Base-by-base conservation (phyloP, 2,329 filamentous ascomycete genomes). In the Phyllachora maydis region DNA sequence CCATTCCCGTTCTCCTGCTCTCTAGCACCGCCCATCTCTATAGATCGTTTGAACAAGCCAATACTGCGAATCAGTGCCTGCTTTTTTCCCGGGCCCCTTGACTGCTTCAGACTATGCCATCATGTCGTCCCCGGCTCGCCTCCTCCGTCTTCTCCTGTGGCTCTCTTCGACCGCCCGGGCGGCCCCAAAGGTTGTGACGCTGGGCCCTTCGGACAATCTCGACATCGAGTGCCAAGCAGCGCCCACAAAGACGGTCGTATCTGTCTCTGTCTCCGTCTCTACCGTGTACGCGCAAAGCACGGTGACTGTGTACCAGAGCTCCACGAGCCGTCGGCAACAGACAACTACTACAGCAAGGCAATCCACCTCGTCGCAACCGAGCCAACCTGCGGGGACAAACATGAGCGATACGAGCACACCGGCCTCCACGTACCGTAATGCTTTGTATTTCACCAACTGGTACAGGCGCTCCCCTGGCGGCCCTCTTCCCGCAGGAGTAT, bases 371-470 rank as follows among this genome's bases (percentile, higher is more conserved):
- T 7, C 11, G 16, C 16, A 18, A 18, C 7, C 16, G 16, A 18
- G n/a, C 21, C 28, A 26, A 14, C 26, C 20, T 18, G 14, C 16
- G 18, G 28, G 16, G 17, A 17, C 15, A 11, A 23, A 9, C 14
- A 22, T 16, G 11, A 12, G 27, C 3, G 28, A 22, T 6, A 19
- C 23, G 14, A 25, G 14, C 8, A 26, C 15, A 7, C 18, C 25
- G 4, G 18, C 27, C 11, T 26, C 32, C 6, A 26, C 24, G 6
- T 40, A 35, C 16, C 34, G 35, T 33, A 64, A 59, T 31, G 49
- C 51, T 1, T 34, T 62, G 7, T 65, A 65, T 40, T 63, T 64
- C 27, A 54, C 57, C 7, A 64, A 61, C 30, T 65, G 60, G 59
- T 63, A 33, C 28, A 47, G 29, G 6, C n/a, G 2, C 11, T 19